phyloP scores from a whole-genome alignment of 148 eudicot genomes.

The Chenopodium formosanum region DNA sequence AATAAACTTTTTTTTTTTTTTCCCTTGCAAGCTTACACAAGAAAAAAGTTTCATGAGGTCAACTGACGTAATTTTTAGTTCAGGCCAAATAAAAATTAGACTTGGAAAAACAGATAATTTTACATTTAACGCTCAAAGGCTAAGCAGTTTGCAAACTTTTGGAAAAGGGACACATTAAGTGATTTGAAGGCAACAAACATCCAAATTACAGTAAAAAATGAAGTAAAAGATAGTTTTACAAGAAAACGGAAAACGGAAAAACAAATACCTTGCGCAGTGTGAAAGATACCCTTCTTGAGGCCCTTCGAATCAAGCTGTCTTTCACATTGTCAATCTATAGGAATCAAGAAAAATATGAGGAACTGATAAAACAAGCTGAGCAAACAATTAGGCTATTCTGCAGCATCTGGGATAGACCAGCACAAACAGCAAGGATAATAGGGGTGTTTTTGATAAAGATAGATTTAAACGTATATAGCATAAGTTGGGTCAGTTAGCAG shows the following conservation, averaged over 20 bases:
- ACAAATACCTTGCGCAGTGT: conserved; percentile 80
- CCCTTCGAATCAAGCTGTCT: conserved; percentile 57
- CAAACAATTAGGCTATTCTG: neutral
- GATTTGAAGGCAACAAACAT: neutral
- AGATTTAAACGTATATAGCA: neutral
- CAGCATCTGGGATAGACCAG: neutral
- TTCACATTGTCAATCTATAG: conserved; percentile 75
- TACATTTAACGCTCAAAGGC: neutral
- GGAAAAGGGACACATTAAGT: neutral
- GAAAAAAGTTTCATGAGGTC: neutral
- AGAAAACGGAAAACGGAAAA: neutral
- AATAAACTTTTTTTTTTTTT: neutral
- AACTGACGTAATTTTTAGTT: neutral
- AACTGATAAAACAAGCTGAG: neutral
- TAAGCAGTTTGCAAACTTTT: neutral
- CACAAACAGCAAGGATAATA: neutral
- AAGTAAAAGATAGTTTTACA: neutral
- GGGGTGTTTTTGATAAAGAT: neutral
- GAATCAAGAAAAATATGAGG: neutral
- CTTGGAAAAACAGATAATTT: too few relatives aligned
- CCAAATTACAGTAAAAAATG: neutral
- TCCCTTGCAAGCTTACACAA: neutral
- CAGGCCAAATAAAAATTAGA: neutral
- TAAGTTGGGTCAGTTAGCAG: neutral
- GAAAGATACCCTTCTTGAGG: conserved; percentile 83